Percentiles rank a stretch among this genome's conserved stretches.
Evolutionary conservation across 2,329 filamentous ascomycete genomes (phyloP).

Genomic region (Xylariaceae sp.): DNA sequence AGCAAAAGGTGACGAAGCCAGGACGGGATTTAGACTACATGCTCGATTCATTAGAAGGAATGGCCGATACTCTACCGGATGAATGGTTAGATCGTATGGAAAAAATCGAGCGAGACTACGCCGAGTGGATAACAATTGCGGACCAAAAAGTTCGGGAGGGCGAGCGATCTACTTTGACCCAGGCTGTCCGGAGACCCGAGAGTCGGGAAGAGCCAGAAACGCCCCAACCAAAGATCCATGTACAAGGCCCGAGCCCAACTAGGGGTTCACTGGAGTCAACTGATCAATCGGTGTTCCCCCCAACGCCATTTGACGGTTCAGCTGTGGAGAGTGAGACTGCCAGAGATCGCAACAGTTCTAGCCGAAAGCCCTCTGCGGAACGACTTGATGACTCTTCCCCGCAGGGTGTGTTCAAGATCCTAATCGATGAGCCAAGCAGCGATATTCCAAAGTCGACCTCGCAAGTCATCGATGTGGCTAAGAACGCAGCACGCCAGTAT

Average conservation of each 20-base stretch:
- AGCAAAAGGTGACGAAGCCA: conserved; percentile 68
- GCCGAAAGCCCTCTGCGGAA: conserved; percentile 5
- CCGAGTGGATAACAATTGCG: conserved; percentile 77
- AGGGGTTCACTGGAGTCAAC: conserved; percentile 14
- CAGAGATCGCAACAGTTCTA: conserved; percentile 3
- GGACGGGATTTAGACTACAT: conserved; percentile 80
- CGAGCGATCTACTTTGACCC: conserved; percentile 49
- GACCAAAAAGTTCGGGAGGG: conserved; percentile 73
- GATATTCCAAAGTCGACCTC: conserved; percentile 6
- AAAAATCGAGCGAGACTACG: conserved; percentile 73
- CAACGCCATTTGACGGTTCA: conserved; percentile 21
- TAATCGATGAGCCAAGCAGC: conserved; percentile 23
- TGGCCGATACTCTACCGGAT: conserved; percentile 81
- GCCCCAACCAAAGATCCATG: conserved; percentile 33
- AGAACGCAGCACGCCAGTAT: conserved; percentile 12
- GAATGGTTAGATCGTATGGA: conserved; percentile 89
- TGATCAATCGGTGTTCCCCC: conserved; percentile 19
- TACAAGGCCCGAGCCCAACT: conserved; percentile 32
- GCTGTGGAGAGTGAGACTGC: conserved; percentile 16
- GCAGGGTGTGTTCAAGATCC: conserved; percentile 20
- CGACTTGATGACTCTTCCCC: conserved; percentile 4
- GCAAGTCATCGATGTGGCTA: conserved; percentile 11
- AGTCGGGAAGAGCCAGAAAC: conserved; percentile 20
- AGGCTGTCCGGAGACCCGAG: conserved; percentile 1
- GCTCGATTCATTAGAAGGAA: conserved; percentile 83